Base-by-base conservation (phyloP, 1,139 yeast species). In the Blastobotrys persicus region DNA sequence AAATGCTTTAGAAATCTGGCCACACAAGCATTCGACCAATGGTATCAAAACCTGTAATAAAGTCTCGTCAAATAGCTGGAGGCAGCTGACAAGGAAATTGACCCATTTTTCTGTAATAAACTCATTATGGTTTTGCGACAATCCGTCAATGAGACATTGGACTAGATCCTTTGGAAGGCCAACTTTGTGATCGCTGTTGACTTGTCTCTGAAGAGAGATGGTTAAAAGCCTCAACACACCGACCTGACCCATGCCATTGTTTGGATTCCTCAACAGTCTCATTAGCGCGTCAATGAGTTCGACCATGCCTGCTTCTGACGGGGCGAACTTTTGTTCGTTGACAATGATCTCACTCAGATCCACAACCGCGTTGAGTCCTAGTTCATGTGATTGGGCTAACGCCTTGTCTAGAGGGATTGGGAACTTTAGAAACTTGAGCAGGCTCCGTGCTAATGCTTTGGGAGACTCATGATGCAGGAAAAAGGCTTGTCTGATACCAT, bases 1-100 rank as follows among this genome's bases (percentile, higher is more conserved):
- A 53, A 79, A 79, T 37, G 73, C 64, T 1, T 48, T 54, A 16
- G 70, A 69, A 14, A 80, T 64, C 56, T 79, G 80, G 4, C 66
- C 58, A 47, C 83, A 75, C 12, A 83, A 64, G 31, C 81, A 71
- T 38, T 75, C 77, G 44, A 76, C 78, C 42, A 83, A 62, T 1
- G 74, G 71, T 13, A 76, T 66, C 14, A 81, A 64, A 9, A 80
- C 79, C 50, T 75, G 74, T 56, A 81, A 78, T 0, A 81, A 71
- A 2, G 77, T 70, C 33, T 77, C 79, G 34, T 75, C 74, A 58
- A 79, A 76, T 20, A 77, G 59, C 33, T 78, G 73, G 31, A 80
- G 62, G 9, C 79, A 71, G 47, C 71, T 70, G 4, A 72, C 69
- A 31, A 80, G 64, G 23, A 80, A 66, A 2, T 66, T 58, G 34